Conservation (phyloP, 2,329 filamentous ascomycete species). For the Myriosclerotinia scirpicola region DNA sequence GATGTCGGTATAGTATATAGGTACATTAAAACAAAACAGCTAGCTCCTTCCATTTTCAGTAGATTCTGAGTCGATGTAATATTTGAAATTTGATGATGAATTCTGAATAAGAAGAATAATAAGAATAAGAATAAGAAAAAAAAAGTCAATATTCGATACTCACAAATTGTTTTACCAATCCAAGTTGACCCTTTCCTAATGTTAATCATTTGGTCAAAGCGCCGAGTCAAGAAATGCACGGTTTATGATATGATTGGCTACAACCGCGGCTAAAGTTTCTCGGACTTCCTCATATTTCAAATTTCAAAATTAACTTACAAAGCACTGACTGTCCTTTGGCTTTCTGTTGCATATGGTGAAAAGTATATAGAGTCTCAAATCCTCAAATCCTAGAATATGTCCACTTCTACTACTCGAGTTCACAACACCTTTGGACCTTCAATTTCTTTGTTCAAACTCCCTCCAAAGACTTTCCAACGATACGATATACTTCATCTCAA, state of each 20-base stretch:
- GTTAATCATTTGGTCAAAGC: not conserved
- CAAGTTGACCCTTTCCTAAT: no score
- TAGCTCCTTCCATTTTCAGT: no score
- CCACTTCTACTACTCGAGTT: not conserved
- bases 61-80: no score
- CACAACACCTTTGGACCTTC: not conserved
- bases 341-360: not conserved
- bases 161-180: not conserved
- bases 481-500: not conserved
- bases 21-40: no score
- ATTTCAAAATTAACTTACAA: constrained; percentile 1
- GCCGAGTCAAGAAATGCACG: not conserved
- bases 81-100: no score
- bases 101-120: no score
- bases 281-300: not conserved
- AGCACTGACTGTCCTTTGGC: constrained; percentile 3
- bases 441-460: not conserved
- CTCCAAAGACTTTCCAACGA: not conserved
- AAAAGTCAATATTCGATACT: not conserved
- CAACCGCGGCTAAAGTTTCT: not conserved
- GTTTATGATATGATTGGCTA: not conserved
- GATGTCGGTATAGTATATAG: no score
- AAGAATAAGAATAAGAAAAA: not conserved
- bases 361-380: constrained; percentile 1
- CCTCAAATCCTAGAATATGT: no score